A percentile compares a stretch with the other conserved stretches of the same genome.
phyloP scores from a whole-genome alignment of 345 rosid species.

The Triadica sebifera region DNA sequence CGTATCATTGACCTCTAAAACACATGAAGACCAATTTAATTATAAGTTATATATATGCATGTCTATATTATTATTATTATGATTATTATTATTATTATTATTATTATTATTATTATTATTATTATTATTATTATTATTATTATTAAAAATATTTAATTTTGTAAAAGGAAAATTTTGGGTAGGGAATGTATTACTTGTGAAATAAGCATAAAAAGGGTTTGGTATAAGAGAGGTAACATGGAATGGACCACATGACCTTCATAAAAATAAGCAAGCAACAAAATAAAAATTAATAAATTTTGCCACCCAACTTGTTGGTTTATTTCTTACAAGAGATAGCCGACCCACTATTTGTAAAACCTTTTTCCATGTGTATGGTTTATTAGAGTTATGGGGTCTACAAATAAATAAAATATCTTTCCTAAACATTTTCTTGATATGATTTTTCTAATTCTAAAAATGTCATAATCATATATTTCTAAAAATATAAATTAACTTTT shows the following conservation, averaged over 20 bases:
- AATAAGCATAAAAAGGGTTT: slow-evolving; percentile 39
- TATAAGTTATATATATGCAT: no score
- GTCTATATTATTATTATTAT: no score
- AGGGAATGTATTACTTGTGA: slow-evolving; percentile 33
- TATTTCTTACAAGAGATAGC: slow-evolving; percentile 50
- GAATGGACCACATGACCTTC: slow-evolving; percentile 60
- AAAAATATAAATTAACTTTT: not conserved
- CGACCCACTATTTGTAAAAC: slow-evolving; percentile 38
- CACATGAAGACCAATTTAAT: not conserved
- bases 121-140: no score
- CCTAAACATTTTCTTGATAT: not conserved
- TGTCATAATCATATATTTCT: not conserved
- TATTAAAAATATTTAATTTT: not conserved
- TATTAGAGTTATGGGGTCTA: slow-evolving; percentile 46
- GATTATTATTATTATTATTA: no score
- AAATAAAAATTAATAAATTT: slow-evolving; percentile 33
- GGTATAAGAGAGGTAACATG: slow-evolving; percentile 44
- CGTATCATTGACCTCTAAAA: slow-evolving; percentile 41
- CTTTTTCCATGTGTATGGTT: slow-evolving; percentile 53
- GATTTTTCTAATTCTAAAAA: not conserved
- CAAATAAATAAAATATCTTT: slow-evolving; percentile 14
- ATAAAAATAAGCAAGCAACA: slow-evolving; percentile 40
- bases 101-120: no score
- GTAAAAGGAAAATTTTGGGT: not conserved
- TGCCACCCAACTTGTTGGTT: slow-evolving; percentile 73